These are phyloP conservation scores for Chytridium lagenaria DNA, from an alignment of 371 early-diverging fungal species.

Conservation along the genomic window DNA sequence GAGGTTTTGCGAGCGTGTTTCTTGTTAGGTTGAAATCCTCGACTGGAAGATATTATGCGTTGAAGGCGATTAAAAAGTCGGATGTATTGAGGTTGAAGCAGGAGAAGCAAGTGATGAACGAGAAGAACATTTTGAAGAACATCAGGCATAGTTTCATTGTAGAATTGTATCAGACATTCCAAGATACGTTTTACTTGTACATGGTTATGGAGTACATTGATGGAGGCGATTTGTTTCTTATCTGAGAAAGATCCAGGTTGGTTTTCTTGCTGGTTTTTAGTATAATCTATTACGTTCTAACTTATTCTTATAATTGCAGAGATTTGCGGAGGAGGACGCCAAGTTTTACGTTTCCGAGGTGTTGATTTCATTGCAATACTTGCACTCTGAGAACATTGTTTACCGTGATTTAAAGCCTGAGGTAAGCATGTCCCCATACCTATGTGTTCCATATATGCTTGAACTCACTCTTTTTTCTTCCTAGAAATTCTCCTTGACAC, in stretches of 20 bases:
- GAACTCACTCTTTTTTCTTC: constrained; percentile 26
- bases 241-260: constrained; percentile 49
- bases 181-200: constrained; percentile 58
- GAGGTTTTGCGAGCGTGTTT: constrained; percentile 58
- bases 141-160: constrained; percentile 54
- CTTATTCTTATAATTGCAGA: constrained; percentile 34
- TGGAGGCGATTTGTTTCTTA: constrained; percentile 68
- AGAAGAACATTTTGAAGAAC: constrained; percentile 55
- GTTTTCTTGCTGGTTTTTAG: constrained; percentile 15
- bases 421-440: constrained; percentile 23
- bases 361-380: constrained; percentile 59
- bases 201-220: constrained; percentile 74
- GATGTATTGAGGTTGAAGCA: constrained; percentile 57
- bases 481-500: constrained; percentile 70
- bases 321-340: constrained; percentile 56
- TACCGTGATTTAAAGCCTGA: constrained; percentile 69
- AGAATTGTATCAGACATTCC: constrained; percentile 56
- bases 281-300: background rate
- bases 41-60: constrained; percentile 56
- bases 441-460: background rate
- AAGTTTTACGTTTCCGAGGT: constrained; percentile 65
- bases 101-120: constrained; percentile 60
- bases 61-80: constrained; percentile 58
- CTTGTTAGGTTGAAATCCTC: constrained; percentile 49
- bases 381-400: constrained; percentile 57